phyloP scores from a whole-genome alignment of 345 rosid genomes.

The Citrus glauca region DNA sequence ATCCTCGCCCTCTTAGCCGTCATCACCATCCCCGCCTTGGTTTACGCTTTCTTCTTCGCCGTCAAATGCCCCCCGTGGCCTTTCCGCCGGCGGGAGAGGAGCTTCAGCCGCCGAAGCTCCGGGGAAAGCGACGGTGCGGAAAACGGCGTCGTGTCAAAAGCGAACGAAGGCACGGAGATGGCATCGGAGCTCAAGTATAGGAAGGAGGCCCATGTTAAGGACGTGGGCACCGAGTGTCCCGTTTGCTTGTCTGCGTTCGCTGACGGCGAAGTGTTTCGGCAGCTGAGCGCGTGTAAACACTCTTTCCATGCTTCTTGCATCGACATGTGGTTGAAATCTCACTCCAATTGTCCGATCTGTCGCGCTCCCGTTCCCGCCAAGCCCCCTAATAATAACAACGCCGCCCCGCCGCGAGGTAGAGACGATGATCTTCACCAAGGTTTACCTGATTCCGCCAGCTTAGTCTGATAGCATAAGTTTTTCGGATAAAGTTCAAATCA shows the following conservation, averaged over 20 bases:
- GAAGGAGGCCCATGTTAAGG: slow-evolving; percentile 44
- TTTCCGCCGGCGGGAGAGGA: slow-evolving; percentile 10
- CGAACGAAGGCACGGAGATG: not conserved
- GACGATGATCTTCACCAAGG: slow-evolving; percentile 57
- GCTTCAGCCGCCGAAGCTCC: slow-evolving; percentile 8
- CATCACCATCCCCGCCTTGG: slow-evolving; percentile 64
- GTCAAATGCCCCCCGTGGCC: slow-evolving; percentile 43
- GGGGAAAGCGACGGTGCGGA: not conserved
- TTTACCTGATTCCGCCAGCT: slow-evolving; percentile 57
- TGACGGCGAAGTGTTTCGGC: slow-evolving; percentile 58
- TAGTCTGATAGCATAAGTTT: slow-evolving; percentile 39
- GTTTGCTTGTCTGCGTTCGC: slow-evolving; percentile 57
- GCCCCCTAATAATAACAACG: slow-evolving; percentile 17
- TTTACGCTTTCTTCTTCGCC: slow-evolving; percentile 61
- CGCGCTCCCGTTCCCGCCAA: slow-evolving; percentile 51
- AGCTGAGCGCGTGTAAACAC: slow-evolving; percentile 60
- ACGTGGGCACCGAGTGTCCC: slow-evolving; percentile 62
- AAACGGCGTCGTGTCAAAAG: not conserved
- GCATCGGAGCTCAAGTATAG: slow-evolving; percentile 31
- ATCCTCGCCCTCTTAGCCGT: slow-evolving; percentile 63
- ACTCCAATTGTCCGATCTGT: slow-evolving; percentile 69
- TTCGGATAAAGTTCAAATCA: not conserved
- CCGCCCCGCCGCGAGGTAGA: slow-evolving; percentile 19
- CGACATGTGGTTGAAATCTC: slow-evolving; percentile 55
- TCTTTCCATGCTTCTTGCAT: slow-evolving; percentile 67